phyloP scores from a whole-genome alignment of 768 basidiomycete genomes.

The Hypholoma fasciculare region DNA sequence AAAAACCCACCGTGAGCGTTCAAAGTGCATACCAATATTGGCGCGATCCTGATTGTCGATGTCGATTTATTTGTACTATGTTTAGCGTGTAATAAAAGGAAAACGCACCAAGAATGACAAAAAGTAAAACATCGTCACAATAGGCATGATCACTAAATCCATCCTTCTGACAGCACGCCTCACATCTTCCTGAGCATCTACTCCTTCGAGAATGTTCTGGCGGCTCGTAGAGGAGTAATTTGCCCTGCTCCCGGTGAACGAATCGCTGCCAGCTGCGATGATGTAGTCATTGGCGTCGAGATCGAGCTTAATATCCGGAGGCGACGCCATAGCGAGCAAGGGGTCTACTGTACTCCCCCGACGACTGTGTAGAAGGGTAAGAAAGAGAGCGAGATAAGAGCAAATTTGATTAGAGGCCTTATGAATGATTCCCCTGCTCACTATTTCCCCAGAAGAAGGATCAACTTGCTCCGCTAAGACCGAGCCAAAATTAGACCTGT shows the following conservation, averaged over 20 bases:
- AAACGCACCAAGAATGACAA: conserved; percentile 33
- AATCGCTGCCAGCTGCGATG: not conserved
- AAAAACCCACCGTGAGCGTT: not conserved
- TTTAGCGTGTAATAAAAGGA: not conserved
- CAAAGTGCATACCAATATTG: conserved; percentile 28
- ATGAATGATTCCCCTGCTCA: no score
- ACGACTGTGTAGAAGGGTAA: no score
- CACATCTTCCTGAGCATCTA: not conserved
- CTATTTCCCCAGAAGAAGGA: no score
- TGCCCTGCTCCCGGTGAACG: not conserved
- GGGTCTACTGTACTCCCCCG: no score
- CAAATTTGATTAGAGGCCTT: no score
- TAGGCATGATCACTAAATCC: conserved; percentile 32
- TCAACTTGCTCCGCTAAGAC: no score
- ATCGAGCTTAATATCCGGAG: no score
- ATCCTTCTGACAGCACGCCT: conserved; percentile 26
- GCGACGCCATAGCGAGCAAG: no score
- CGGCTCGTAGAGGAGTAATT: not conserved
- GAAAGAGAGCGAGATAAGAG: no score
- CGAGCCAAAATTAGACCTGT: no score
- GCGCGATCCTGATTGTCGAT: conserved; percentile 28
- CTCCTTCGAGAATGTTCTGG: no score
- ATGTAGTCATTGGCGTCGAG: not conserved
- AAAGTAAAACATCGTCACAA: conserved; percentile 39
- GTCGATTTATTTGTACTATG: no score